A percentile compares a stretch with the other conserved stretches of the same genome.
These are phyloP conservation scores for Ajuga chamaepitys DNA, from an alignment of 257 asterid species.

Conservation along the genomic window DNA sequence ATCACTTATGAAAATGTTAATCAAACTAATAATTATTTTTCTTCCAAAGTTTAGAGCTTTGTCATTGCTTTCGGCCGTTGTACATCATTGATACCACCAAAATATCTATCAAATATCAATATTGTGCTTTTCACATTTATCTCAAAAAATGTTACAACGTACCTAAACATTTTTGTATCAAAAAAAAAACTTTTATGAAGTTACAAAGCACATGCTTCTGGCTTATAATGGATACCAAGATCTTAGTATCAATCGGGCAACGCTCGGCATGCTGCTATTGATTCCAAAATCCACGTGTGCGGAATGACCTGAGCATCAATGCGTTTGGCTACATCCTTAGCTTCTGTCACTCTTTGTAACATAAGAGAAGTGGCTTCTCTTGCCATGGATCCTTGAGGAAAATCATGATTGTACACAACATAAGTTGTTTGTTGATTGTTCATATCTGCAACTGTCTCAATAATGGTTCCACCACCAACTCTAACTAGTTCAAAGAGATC, in stretches of 20 bases:
- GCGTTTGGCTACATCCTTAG: slow-evolving; percentile 32
- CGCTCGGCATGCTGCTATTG: slow-evolving; percentile 58
- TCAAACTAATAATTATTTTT: no score
- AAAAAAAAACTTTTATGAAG: no score
- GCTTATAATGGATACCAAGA: neutral
- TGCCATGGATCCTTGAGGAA: slow-evolving; percentile 24
- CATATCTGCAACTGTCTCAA: slow-evolving; percentile 23
- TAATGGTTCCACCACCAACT: slow-evolving; percentile 60
- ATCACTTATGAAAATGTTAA: no score
- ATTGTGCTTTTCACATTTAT: no score
- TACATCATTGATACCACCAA: no score
- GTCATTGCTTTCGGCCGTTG: no score
- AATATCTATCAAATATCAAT: no score
- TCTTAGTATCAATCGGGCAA: slow-evolving; percentile 24
- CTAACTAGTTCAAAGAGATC: slow-evolving; percentile 56
- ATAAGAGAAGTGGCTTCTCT: slow-evolving; percentile 29
- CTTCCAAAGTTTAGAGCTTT: no score
- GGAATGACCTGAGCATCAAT: slow-evolving; percentile 34
- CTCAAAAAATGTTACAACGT: no score
- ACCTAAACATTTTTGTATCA: no score
- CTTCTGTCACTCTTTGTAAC: slow-evolving; percentile 35
- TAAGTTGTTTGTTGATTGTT: slow-evolving; percentile 3
- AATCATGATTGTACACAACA: slow-evolving; percentile 50
- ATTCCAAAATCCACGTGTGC: slow-evolving; percentile 91
- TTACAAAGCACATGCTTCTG: neutral